Conservation (phyloP, 768 basidiomycete genomes). For the Neoboletus subvelutipes region DNA sequence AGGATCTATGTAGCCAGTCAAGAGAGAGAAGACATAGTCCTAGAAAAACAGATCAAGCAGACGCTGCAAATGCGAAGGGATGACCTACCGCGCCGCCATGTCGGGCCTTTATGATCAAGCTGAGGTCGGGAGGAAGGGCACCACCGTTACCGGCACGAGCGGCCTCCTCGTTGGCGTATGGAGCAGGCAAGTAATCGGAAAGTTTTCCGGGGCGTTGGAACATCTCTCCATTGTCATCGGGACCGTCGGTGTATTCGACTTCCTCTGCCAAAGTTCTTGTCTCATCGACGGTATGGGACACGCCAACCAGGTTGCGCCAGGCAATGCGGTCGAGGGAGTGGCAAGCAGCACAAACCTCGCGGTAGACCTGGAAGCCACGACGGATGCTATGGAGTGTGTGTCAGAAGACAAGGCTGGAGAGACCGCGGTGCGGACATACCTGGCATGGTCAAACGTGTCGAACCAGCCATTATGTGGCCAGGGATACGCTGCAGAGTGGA, state of each 20-base stretch:
- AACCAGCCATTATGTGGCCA: slow-evolving; percentile 89
- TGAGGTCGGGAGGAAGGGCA: slow-evolving; percentile 95
- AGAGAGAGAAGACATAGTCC: slow-evolving; percentile 97
- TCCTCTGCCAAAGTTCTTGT: slow-evolving; percentile 91
- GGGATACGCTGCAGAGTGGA: slow-evolving; percentile 83
- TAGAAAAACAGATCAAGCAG: slow-evolving; percentile 30
- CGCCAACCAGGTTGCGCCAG: slow-evolving; percentile 98
- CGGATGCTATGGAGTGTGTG: slow-evolving; percentile 64
- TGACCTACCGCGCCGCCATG: slow-evolving; percentile 89
- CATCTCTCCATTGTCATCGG: slow-evolving; percentile 94
- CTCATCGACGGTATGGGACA: slow-evolving; percentile 94
- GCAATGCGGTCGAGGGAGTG: slow-evolving; percentile 99
- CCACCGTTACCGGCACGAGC: slow-evolving; percentile 92
- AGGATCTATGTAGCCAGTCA: slow-evolving; percentile 96
- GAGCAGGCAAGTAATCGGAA: slow-evolving; percentile 91
- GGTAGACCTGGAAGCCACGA: slow-evolving; percentile 95
- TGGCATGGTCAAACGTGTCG: slow-evolving; percentile 94
- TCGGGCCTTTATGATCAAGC: slow-evolving; percentile 95
- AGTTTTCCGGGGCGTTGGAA: slow-evolving; percentile 98
- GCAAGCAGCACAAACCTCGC: slow-evolving; percentile 98
- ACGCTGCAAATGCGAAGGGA: not conserved
- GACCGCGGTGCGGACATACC: slow-evolving; percentile 52
- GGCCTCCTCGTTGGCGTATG: slow-evolving; percentile 98
- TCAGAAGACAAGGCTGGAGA: slow-evolving; percentile 10
- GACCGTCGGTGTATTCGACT: slow-evolving; percentile 94